phyloP scores from a whole-genome alignment of 2,329 filamentous ascomycete genomes.

The Pseudonectria buxi region DNA sequence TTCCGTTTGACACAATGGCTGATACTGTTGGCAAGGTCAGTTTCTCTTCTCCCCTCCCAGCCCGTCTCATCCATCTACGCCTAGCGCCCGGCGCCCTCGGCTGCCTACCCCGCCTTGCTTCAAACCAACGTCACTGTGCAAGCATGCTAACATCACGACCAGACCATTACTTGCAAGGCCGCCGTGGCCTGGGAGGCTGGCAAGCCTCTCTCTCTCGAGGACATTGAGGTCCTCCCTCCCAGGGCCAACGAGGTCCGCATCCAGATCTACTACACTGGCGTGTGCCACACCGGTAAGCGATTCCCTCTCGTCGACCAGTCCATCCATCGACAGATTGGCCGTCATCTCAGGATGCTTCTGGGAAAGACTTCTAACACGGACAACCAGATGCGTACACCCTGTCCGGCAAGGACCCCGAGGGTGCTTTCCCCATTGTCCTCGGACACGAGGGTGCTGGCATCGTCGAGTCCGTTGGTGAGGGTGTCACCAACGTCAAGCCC shows the following conservation, averaged over 20 bases:
- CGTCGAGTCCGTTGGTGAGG: conserved; percentile 90
- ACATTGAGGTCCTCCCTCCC: conserved; percentile 85
- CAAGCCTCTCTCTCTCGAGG: conserved; percentile 82
- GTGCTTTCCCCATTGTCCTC: conserved; percentile 81
- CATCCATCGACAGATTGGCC: background rate
- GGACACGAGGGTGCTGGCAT: conserved; percentile 89
- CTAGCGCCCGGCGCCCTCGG: conserved; percentile 11
- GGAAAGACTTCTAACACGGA: conserved; percentile 9
- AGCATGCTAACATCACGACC: conserved; percentile 12
- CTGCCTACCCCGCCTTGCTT: conserved; percentile 16
- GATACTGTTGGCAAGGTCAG: conserved; percentile 47
- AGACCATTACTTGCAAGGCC: conserved; percentile 96
- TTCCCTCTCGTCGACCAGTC: conserved; percentile 2
- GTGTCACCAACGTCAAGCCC: conserved; percentile 87
- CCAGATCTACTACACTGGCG: conserved; percentile 94
- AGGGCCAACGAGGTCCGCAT: conserved; percentile 93
- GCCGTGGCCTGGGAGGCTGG: conserved; percentile 96
- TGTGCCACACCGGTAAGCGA: conserved; percentile 87
- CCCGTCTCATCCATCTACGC: conserved; percentile 13
- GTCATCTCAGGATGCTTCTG: background rate
- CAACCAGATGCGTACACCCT: conserved; percentile 79
- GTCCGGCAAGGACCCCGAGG: conserved; percentile 95
- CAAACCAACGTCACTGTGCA: conserved; percentile 8
- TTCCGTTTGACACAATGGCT: conserved; percentile 33
- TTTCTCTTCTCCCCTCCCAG: conserved; percentile 8